Base-by-base conservation (phyloP, 2,329 filamentous ascomycete species). In the Paracamarosporium sp. region DNA sequence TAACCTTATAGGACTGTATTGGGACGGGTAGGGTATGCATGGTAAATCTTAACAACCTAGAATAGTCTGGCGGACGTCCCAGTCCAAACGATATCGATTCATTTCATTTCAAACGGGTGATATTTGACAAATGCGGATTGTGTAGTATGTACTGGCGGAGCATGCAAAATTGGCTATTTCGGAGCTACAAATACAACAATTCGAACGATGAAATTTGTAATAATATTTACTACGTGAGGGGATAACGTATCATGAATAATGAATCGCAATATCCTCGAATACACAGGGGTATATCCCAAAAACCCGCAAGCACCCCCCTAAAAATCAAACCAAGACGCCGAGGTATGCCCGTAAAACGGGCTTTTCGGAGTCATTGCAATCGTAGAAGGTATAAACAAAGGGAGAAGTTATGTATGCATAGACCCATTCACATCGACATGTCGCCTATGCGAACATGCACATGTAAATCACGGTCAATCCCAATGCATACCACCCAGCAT, bases 401-500 rank as follows among this genome's bases (percentile, higher is more conserved):
- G 17, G 6, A 28, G 17, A 47, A 22, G 1, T 11, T n/a, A n/a
- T n/a, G n/a, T n/a, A n/a, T n/a, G n/a, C 17, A 22, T 24, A n/a
- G n/a, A n/a, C 33, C 20, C 33, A 13, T 38, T 24, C 6, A 13
- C 15, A 20, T 17, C 6, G 20, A 38, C 17, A 13, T n/a, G 12
- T 9, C 22, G 13, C 31, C 35, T 51, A 51, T 43, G 48, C 48
- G 22, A 43, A 43, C 48, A 41, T 30, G 36, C 35, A 40, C 27
- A 41, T 31, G 50, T 74, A 77, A 2, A 72, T 57, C 5, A 79
- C 76, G 50, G 76, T 69, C 30, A 76, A 68, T 3, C 72, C 70
- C 53, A 81, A 69, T 4, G 73, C 65, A 71, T 75, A 79, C 53
- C 73, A 78, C 2, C 80, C 78, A 17, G 70, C 65, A 36, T 70